Evolutionary conservation across 73 alveolate species (phyloP).

Genomic region (Paramecium primaurelia): DNA sequence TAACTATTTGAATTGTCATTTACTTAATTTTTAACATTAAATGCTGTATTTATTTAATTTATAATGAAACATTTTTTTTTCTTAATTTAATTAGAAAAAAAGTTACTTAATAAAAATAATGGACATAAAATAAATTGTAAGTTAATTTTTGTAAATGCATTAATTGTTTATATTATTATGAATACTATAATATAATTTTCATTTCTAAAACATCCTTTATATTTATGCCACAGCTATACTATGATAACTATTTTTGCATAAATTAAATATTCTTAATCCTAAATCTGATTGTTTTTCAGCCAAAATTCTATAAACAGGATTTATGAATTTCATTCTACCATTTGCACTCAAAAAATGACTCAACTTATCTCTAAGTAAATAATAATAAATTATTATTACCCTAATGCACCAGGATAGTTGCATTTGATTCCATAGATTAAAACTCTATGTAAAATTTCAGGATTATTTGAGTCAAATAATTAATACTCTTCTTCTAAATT

Average conservation of each 20-base stretch:
- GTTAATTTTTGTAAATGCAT: background rate
- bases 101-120: background rate
- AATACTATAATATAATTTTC: background rate
- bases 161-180: background rate
- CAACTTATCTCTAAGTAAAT: background rate
- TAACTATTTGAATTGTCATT: slow-evolving; percentile 43
- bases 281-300: background rate
- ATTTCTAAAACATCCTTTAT: background rate
- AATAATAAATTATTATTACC: background rate
- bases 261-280: background rate
- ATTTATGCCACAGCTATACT: slow-evolving; percentile 30
- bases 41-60: background rate
- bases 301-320: slow-evolving; percentile 76
- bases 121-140: background rate
- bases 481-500: background rate
- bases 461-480: background rate
- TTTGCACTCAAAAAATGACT: slow-evolving; percentile 9
- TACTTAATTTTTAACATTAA: background rate
- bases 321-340: slow-evolving; percentile 86
- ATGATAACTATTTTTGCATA: slow-evolving; percentile 1
- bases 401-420: background rate
- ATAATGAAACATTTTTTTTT: background rate
- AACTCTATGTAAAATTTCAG: slow-evolving; percentile 8
- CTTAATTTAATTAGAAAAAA: background rate
- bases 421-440: background rate